Conservation (phyloP, 352 stramenopile species). For the Blastocystis sp. region DNA sequence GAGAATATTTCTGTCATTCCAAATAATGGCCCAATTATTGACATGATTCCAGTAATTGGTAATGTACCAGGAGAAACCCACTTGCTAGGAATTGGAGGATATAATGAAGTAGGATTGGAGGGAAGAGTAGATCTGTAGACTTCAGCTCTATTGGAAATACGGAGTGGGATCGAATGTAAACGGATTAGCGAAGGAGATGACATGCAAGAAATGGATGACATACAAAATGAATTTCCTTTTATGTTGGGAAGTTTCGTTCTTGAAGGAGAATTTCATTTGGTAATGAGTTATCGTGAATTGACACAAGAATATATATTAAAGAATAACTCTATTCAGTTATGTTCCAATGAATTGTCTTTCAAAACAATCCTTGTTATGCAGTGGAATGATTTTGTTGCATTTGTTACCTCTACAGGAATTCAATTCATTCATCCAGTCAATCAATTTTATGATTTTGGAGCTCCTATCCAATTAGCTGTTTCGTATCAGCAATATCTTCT, state of each 20-base stretch:
- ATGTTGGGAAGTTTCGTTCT: neutral
- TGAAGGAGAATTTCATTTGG: neutral
- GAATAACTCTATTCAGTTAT: neutral
- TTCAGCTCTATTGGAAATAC: slow-evolving; percentile 1
- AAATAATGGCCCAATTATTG: slow-evolving; percentile 4
- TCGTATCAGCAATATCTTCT: neutral
- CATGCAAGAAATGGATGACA: neutral
- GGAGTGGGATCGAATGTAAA: slow-evolving; percentile 22
- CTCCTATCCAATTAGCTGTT: neutral
- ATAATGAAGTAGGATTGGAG: neutral
- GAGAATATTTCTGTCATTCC: neutral
- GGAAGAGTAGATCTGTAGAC: neutral
- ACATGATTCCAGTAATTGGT: neutral
- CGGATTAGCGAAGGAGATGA: neutral
- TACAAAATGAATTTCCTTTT: neutral
- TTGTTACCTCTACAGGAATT: neutral
- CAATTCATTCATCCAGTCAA: neutral
- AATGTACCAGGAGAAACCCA: neutral
- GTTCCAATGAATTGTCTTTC: neutral
- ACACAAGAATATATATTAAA: neutral
- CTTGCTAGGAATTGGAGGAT: neutral
- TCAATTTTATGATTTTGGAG: neutral
- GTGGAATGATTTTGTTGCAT: neutral
- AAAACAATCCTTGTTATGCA: neutral
- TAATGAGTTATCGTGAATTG: neutral